A percentile compares a stretch with the other conserved stretches of the same genome.
These are phyloP conservation scores for Epicoccum nigrum DNA, from an alignment of 2,329 filamentous ascomycete species.

Conservation along the genomic window DNA sequence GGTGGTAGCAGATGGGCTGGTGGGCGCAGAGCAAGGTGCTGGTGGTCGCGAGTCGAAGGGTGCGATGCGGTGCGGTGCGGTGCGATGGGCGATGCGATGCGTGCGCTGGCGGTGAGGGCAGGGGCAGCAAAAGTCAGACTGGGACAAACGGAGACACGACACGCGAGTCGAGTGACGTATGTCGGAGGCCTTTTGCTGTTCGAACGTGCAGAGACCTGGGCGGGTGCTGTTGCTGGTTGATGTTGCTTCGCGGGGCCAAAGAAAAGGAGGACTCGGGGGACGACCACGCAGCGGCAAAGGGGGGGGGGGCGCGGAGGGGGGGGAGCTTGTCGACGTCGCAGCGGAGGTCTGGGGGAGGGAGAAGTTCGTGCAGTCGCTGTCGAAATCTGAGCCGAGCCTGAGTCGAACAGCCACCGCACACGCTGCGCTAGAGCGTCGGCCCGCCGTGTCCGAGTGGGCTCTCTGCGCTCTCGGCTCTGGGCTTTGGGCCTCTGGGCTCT, in stretches of 20 bases:
- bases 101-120: slow-evolving; percentile 37
- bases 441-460: not conserved
- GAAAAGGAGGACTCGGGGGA: slow-evolving; percentile 38
- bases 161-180: slow-evolving; percentile 37
- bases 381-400: slow-evolving; percentile 2
- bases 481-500: no score
- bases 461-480: no score
- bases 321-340: slow-evolving; percentile 22
- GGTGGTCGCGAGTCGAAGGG: slow-evolving; percentile 39
- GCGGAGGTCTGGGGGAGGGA: slow-evolving; percentile 16
- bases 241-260: slow-evolving; percentile 20
- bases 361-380: slow-evolving; percentile 13
- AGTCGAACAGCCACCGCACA: no score
- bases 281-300: slow-evolving; percentile 40
- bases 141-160: slow-evolving; percentile 34
- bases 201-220: no score
- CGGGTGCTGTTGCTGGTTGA: no score
- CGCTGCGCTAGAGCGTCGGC: slow-evolving; percentile 26
- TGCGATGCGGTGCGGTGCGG: no score
- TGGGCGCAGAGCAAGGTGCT: slow-evolving; percentile 36
- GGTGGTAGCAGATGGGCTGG: slow-evolving; percentile 26
- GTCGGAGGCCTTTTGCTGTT: slow-evolving; percentile 16
- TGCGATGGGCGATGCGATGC: slow-evolving; percentile 21
- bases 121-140: slow-evolving; percentile 39
- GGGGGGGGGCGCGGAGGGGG: slow-evolving; percentile 28